phyloP scores from a whole-genome alignment of 139 green algal species.

The Chlamydomonas asymmetrica region DNA sequence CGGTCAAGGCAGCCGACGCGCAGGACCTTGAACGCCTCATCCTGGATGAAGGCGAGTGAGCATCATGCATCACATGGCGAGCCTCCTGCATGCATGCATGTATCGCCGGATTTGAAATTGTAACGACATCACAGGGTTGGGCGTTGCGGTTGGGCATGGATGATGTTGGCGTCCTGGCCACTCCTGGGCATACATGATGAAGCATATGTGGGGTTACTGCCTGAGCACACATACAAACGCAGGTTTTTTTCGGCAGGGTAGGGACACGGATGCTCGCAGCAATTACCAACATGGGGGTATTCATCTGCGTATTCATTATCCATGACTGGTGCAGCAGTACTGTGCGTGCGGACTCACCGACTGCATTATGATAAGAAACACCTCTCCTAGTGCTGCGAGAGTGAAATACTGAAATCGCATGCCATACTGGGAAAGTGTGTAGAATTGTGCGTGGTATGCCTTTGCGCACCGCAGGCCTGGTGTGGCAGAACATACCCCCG shows the following conservation, averaged over 20 bases:
- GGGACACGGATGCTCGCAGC: neutral
- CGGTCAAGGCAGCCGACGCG: neutral
- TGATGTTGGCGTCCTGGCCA: neutral
- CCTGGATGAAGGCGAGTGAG: neutral
- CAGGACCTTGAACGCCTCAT: conserved; percentile 7
- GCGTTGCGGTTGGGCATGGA: neutral
- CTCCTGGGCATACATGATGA: neutral
- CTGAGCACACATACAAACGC: neutral
- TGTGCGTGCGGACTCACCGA: neutral
- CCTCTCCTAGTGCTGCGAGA: too few species aligned
- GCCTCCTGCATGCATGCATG: neutral
- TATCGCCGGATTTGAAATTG: neutral
- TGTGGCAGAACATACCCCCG: conserved; percentile 20
- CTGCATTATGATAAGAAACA: neutral
- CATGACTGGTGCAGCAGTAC: neutral
- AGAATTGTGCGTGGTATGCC: neutral
- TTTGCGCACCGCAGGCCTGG: neutral
- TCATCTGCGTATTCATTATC: neutral
- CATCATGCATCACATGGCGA: neutral
- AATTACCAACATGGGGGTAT: neutral
- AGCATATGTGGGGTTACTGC: neutral
- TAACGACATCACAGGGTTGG: neutral
- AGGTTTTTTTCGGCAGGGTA: neutral
- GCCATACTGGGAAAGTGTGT: neutral
- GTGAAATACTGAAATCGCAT: too few species aligned